Conservation (phyloP, 2,329 filamentous ascomycete species). For the Colletotrichum australisinense region DNA sequence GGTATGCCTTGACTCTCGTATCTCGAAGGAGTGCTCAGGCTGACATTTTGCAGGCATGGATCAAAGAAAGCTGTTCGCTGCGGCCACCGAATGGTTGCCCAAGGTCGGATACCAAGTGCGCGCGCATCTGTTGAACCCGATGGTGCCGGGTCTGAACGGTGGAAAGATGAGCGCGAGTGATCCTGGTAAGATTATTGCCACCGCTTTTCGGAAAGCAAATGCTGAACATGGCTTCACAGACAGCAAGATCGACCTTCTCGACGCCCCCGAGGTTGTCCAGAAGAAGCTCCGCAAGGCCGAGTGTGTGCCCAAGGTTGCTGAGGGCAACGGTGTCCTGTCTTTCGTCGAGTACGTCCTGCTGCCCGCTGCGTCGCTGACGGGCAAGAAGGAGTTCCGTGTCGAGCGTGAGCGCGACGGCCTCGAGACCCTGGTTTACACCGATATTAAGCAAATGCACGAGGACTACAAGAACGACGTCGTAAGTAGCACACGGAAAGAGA, state of each 20-base stretch:
- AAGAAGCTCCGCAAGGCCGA: conserved; percentile 91
- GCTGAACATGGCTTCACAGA: conserved; percentile 56
- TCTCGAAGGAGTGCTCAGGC: neutral
- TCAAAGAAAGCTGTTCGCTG: conserved; percentile 89
- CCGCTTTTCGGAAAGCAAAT: too few relatives aligned
- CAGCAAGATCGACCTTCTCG: conserved; percentile 94
- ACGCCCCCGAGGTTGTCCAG: conserved; percentile 76
- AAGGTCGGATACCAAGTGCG: conserved; percentile 83
- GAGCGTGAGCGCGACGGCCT: conserved; percentile 70
- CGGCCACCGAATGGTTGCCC: conserved; percentile 86
- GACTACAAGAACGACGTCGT: conserved; percentile 82
- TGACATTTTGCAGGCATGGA: conserved; percentile 63
- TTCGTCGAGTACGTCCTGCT: conserved; percentile 91
- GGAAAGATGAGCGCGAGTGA: conserved; percentile 89
- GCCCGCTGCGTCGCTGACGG: conserved; percentile 75
- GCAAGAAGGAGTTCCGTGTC: conserved; percentile 73
- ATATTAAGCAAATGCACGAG: conserved; percentile 78
- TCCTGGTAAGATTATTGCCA: conserved; percentile 57
- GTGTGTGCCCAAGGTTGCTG: conserved; percentile 78
- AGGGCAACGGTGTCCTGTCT: conserved; percentile 87
- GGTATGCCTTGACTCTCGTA: conserved; percentile 52
- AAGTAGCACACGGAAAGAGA: neutral
- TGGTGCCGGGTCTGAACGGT: conserved; percentile 87
- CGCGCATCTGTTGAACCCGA: conserved; percentile 78
- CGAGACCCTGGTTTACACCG: conserved; percentile 83